Evolutionary conservation across 208 protist genomes (phyloP), one percentile per base, ranked within the genome.

Genomic region (Leishmania aethiopica): DNA sequence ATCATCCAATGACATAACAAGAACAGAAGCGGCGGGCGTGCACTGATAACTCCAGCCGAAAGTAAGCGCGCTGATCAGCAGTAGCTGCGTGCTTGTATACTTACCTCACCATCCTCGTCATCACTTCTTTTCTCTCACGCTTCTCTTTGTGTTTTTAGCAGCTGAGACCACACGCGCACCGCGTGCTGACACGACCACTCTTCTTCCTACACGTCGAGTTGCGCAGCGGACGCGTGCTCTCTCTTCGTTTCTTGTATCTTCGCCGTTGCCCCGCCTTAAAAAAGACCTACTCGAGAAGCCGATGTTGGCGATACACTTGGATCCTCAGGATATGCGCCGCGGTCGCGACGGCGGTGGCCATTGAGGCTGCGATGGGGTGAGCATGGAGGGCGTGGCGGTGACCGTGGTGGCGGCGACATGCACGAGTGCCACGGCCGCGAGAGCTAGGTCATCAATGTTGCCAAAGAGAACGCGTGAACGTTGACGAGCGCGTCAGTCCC

Each of bases 401-500:
- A 57, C 40, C 53, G 80, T 59, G 85, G 75, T 25, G 81, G 77
- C 51, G 79, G 75, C 67, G 76, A 77, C 84, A 49, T 55, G 71
- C 59, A 59, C 37, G 81, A 69, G 78, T 66, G 71, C 62, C 76
- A 71, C n/a, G 25, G 74, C 13, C 80, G 81, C 55, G 84, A 90
- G 77, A 69, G 72, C 40, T n/a, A 64, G 53, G 77, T 57, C 37
- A 77, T 86, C 55, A 57, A 59, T 2, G 64, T 78, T 15, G 84
- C 75, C 51, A 80, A 74, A 66, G 72, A 76, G 62, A 86, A 79
- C 40, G 73, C 83, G 19, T 28, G 1, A 59, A 71, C 15, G 6
- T 57, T 81, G 32, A n/a, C 17, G 72, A 47, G 32, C 22, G 45
- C 45, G n/a, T 17, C 64, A 3, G 28, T 88, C 32, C 6, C 70